Percentiles rank a stretch among this genome's conserved stretches.
These are phyloP conservation scores for Fusarium zealandicum DNA, from an alignment of 2,329 filamentous ascomycete genomes.

Conservation along the genomic window DNA sequence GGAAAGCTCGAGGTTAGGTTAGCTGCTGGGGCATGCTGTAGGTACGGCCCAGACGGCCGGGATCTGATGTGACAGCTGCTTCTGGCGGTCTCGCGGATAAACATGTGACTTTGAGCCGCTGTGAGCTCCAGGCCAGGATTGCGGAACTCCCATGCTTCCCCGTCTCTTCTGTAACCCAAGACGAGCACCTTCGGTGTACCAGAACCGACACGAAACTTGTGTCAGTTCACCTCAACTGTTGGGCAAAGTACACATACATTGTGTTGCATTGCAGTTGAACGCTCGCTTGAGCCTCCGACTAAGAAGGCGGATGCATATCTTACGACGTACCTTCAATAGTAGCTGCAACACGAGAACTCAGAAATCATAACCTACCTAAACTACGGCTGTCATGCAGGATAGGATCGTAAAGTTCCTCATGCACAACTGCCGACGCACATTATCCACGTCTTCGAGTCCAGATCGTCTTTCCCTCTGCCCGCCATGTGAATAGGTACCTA, in stretches of 20 bases:
- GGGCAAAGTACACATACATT: slow-evolving; percentile 5
- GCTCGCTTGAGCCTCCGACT: not conserved
- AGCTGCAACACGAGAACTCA: slow-evolving; percentile 19
- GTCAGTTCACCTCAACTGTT: slow-evolving; percentile 12
- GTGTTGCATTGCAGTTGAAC: slow-evolving; percentile 35
- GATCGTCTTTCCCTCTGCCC: not conserved
- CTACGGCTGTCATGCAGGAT: too few relatives aligned
- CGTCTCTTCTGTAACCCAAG: too few relatives aligned
- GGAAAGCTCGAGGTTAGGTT: not conserved
- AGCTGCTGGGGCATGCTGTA: slow-evolving; percentile 28
- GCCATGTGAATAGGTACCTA: too few relatives aligned
- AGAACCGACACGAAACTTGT: not conserved
- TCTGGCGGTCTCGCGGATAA: slow-evolving; percentile 28
- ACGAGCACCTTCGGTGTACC: too few relatives aligned
- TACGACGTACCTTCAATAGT: too few relatives aligned
- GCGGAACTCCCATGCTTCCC: too few relatives aligned
- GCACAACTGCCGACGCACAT: too few relatives aligned
- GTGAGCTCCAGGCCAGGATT: too few relatives aligned
- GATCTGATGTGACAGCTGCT: slow-evolving; percentile 36
- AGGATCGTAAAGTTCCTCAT: too few relatives aligned
- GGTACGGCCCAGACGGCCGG: slow-evolving; percentile 41
- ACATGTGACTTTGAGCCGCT: too few relatives aligned
- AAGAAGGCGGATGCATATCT: slow-evolving; percentile 25
- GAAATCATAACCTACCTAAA: too few relatives aligned
- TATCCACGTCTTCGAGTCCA: too few relatives aligned